Evolutionary conservation across 352 stramenopile species (phyloP), one percentile per base, ranked within the genome.

Genomic region (Plasmopara halstedii): DNA sequence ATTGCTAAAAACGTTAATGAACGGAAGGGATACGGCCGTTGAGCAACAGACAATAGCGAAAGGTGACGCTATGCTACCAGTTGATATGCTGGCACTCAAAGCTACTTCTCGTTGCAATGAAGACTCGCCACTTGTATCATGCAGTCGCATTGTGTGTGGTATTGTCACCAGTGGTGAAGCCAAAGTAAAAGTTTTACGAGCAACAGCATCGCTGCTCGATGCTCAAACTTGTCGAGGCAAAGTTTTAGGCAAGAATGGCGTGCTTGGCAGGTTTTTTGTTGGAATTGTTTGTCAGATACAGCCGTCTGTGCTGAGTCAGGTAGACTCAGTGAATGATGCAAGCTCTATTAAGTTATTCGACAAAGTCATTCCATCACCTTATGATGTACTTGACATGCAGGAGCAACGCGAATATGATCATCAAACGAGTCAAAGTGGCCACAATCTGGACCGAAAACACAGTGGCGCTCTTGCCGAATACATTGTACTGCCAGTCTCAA

Each of bases 261-360:
- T 78, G 6, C 56, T 82, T 8, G 70, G 70, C 3, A 57, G 45
- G 20, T 46, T 47, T 4, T 72, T 82, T 15, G 64, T 82, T 1
- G 70, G 70, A 1, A 32, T 64, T 17, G 60, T 77, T 4, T 47
- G 34, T 36, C 44, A 62, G n/a, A 20, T 71, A 15, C 39, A 56
- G 42, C 14, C 41, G 19, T 17, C 21, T 27, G 6, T 23, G 25
- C 15, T 14, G 11, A 29, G 11, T 29, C 1, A 29, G 11, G 11
- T 5, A 9, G 23, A 56, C 1, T 27, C 42, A 19, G 31, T 27
- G 25, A 40, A 51, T 11, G 22, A 29, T 22, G 39, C 15, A 31
- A 15, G 27, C 20, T 5, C 27, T 2, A n/a, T 72, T 27, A 53
- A 60, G 25, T 10, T 67, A 8, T 51, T 59, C 7, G 56, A 66